A percentile compares a stretch with the other conserved stretches of the same genome.
phyloP scores from a whole-genome alignment of 2,329 filamentous ascomycete genomes.

The Fusarium subglutinans region DNA sequence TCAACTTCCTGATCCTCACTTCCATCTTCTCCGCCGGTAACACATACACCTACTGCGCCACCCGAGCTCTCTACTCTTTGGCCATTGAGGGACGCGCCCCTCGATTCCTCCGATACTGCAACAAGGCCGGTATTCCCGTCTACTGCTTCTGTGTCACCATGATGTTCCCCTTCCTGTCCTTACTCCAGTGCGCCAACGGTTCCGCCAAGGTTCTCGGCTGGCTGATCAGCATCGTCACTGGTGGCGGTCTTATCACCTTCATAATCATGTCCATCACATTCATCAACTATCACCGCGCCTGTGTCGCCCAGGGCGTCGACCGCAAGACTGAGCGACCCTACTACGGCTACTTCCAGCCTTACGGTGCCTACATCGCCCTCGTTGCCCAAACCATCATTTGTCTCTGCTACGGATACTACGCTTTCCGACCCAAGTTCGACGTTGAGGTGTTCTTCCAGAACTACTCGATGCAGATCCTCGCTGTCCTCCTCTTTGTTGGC shows the following conservation, averaged over 20 bases:
- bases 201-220: slow-evolving; percentile 61
- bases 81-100: slow-evolving; percentile 59
- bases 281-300: slow-evolving; percentile 60
- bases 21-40: slow-evolving; percentile 46
- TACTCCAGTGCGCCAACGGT: slow-evolving; percentile 58
- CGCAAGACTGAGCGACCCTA: slow-evolving; percentile 65
- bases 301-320: slow-evolving; percentile 60
- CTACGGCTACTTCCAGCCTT: slow-evolving; percentile 52
- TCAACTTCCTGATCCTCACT: slow-evolving; percentile 61
- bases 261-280: slow-evolving; percentile 60
- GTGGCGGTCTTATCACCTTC: slow-evolving; percentile 68
- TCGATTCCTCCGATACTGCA: slow-evolving; percentile 65
- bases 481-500: slow-evolving; percentile 60
- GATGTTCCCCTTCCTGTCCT: slow-evolving; percentile 60
- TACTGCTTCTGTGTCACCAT: slow-evolving; percentile 64
- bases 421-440: slow-evolving; percentile 57
- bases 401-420: slow-evolving; percentile 63
- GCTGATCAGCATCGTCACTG: slow-evolving; percentile 64
- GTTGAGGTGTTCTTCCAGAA: slow-evolving; percentile 58
- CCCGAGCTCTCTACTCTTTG: slow-evolving; percentile 59
- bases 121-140: slow-evolving; percentile 67
- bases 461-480: slow-evolving; percentile 66
- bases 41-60: slow-evolving; percentile 57
- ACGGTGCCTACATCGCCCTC: slow-evolving; percentile 56
- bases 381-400: slow-evolving; percentile 53